A percentile compares a stretch with the other conserved stretches of the same genome.
phyloP scores from a whole-genome alignment of 768 basidiomycete species.

The Suillus fuscotomentosus region DNA sequence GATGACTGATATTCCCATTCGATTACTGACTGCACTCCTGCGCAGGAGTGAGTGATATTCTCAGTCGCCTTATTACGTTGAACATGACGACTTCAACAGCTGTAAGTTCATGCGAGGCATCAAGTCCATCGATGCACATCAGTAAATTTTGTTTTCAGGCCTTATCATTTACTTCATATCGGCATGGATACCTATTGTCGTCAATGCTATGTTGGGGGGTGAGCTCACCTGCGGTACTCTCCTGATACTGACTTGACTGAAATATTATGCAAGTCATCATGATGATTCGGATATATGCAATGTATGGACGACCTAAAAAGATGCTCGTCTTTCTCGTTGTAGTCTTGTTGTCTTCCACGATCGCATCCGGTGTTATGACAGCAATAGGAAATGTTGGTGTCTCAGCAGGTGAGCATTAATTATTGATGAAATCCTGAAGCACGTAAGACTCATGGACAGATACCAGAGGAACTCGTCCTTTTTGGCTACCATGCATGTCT shows the following conservation, averaged over 20 bases:
- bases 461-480: neutral
- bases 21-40: neutral
- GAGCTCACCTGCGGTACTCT: neutral
- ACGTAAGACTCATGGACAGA: neutral
- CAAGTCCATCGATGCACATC: neutral
- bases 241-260: neutral
- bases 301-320: neutral
- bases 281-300: neutral
- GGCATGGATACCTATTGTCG: neutral
- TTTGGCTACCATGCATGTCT: neutral
- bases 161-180: neutral
- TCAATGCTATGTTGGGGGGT: neutral
- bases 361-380: neutral
- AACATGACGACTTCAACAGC: neutral
- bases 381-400: neutral
- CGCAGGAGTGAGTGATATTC: neutral
- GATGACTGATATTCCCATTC: neutral
- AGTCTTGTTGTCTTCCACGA: neutral
- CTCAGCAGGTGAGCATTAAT: neutral
- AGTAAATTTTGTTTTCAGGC: neutral
- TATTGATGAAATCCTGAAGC: neutral
- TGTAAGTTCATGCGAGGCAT: neutral
- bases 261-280: neutral
- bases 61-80: neutral
- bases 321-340: neutral